Percentiles rank a stretch among this genome's conserved stretches.
These are phyloP conservation scores for Salix viminalis DNA, from an alignment of 345 rosid species.

Conservation along the genomic window DNA sequence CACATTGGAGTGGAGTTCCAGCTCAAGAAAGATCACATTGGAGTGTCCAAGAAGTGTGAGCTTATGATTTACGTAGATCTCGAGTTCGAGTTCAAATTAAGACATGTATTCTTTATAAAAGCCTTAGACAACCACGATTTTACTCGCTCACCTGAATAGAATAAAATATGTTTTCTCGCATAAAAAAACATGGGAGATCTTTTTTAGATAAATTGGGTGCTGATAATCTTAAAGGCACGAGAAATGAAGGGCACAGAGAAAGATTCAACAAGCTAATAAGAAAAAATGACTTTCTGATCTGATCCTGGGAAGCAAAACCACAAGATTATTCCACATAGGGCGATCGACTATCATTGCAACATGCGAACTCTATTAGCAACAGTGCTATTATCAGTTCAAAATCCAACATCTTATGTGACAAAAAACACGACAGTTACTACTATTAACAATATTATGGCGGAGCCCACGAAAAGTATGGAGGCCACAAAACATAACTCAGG, in stretches of 20 bases:
- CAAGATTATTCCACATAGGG: background rate
- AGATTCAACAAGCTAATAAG: constrained; percentile 3
- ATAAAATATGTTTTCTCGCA: too few relatives aligned
- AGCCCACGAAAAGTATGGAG: background rate
- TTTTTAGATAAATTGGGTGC: constrained; percentile 81
- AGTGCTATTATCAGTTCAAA: background rate
- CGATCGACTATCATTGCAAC: background rate
- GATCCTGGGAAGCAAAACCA: background rate
- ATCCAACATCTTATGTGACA: background rate
- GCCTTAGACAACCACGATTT: too few relatives aligned
- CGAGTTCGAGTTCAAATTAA: too few relatives aligned
- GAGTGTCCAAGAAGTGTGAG: background rate
- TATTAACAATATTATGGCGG: constrained; percentile 6
- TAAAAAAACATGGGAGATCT: constrained; percentile 22
- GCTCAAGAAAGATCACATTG: constrained; percentile 82
- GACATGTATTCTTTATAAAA: too few relatives aligned
- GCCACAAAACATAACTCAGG: background rate
- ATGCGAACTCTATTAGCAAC: background rate
- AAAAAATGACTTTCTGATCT: background rate
- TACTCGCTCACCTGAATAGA: too few relatives aligned
- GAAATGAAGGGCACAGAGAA: constrained; percentile 58
- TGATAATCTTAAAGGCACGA: constrained; percentile 72
- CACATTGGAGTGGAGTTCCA: constrained; percentile 83
- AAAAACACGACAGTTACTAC: background rate
- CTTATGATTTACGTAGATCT: too few relatives aligned